A percentile compares a stretch with the other conserved stretches of the same genome.
These are phyloP conservation scores for Pleurotus platypus DNA, from an alignment of 768 basidiomycete species.

Conservation along the genomic window DNA sequence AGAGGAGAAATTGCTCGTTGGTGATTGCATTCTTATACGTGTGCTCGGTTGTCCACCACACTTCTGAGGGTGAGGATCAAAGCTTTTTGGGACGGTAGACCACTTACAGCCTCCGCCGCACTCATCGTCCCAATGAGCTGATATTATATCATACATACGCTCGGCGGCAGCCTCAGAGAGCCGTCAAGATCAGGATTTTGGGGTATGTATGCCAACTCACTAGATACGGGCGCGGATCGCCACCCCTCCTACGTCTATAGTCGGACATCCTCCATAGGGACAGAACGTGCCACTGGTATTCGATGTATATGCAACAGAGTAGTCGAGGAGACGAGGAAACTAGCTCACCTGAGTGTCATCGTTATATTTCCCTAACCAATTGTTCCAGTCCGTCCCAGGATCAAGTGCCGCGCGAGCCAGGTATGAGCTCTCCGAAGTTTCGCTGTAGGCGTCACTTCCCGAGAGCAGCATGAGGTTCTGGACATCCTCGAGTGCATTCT, in stretches of 20 bases:
- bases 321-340: too few relatives aligned
- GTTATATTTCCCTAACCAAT: constrained; percentile 41
- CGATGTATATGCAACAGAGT: too few relatives aligned
- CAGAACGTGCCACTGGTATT: constrained; percentile 48
- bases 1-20: constrained; percentile 50
- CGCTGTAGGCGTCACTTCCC: constrained; percentile 33
- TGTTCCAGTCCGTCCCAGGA: constrained; percentile 36
- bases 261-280: constrained; percentile 56
- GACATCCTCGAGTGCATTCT: constrained; percentile 58
- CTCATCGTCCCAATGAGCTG: constrained; percentile 44
- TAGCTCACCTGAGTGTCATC: constrained; percentile 43
- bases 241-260: constrained; percentile 40
- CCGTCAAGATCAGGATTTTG: not conserved
- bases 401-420: constrained; percentile 41
- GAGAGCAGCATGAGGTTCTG: constrained; percentile 57
- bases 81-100: too few relatives aligned
- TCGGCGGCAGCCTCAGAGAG: constrained; percentile 25
- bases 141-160: constrained; percentile 48
- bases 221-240: constrained; percentile 23
- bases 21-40: constrained; percentile 61
- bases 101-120: constrained; percentile 50
- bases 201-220: constrained; percentile 16
- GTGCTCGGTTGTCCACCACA: constrained; percentile 55
- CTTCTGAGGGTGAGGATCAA: constrained; percentile 19
- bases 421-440: constrained; percentile 38